Percentiles rank a stretch among this genome's conserved stretches.
Conservation (phyloP, 108 stramenopile genomes). For the Phaeodactylum tricornutum region DNA sequence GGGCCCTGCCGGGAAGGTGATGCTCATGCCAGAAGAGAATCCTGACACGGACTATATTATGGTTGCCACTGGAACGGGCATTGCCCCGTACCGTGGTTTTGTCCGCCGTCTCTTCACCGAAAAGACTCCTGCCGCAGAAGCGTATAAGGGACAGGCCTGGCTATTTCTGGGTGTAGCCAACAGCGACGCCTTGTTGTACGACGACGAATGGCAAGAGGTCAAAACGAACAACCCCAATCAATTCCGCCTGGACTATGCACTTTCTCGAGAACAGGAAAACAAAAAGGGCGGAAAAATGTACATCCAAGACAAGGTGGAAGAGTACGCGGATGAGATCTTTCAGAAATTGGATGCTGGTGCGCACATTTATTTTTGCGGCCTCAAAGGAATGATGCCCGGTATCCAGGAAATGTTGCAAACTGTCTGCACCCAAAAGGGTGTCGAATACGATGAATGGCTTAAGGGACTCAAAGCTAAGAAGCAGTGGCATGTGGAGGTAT, state of each 20-base stretch:
- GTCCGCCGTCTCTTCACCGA: constrained; percentile 93
- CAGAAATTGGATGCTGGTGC: constrained; percentile 84
- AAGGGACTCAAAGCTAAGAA: constrained; percentile 74
- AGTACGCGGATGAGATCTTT: constrained; percentile 90
- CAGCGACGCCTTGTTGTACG: constrained; percentile 91
- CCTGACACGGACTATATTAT: constrained; percentile 93
- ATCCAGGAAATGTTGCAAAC: constrained; percentile 90
- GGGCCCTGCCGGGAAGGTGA: constrained; percentile 96
- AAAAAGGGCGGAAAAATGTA: constrained; percentile 96
- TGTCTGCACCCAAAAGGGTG: constrained; percentile 81
- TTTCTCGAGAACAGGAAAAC: constrained; percentile 92
- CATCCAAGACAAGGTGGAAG: constrained; percentile 97
- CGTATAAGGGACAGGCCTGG: constrained; percentile 94
- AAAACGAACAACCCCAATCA: constrained; percentile 75
- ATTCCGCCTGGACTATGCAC: constrained; percentile 92
- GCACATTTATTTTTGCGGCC: constrained; percentile 97
- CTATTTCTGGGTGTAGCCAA: constrained; percentile 97
- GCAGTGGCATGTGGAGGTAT: constrained; percentile 85
- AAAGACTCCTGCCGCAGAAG: constrained; percentile 83
- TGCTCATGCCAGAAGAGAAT: constrained; percentile 96
- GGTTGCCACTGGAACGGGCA: constrained; percentile 97
- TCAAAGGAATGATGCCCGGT: constrained; percentile 99
- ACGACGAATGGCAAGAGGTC: constrained; percentile 93
- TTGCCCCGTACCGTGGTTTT: constrained; percentile 96
- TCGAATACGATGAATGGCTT: constrained; percentile 82